Evolutionary conservation across 345 rosid genomes (phyloP), one percentile per base, ranked within the genome.

Genomic region (Linum lewisii): DNA sequence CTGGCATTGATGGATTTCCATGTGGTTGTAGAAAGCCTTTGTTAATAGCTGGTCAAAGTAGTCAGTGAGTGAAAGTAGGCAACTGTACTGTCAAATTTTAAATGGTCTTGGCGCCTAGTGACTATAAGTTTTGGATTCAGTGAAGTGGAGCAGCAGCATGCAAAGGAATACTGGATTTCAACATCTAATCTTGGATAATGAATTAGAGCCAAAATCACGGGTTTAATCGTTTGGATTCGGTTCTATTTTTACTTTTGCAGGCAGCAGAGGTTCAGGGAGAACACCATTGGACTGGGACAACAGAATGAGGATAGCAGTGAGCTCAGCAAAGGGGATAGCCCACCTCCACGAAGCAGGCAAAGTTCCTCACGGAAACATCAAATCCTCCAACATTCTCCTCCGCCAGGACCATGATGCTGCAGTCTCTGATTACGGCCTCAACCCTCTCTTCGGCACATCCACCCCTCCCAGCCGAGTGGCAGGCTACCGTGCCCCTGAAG

Each of bases 401-500:
- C 87, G 85, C 0, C 79, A 82, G 0, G 90, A 42, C 47, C 47
- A 42, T 16, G 86, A 85, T 24, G 86, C 83, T 0, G 64, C 73
- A 49, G 57, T 92, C 21, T 82, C 95, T 1, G 98, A 92, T 60
- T 84, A 75, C 58, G 97, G 97, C n/a, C 94, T 92, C 19, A 88
- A 84, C 61, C 89, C 87, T 10, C 67, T 92, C 0, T 86, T 84
- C 9, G 86, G 89, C 32, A 82, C 69, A 21, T 38, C 91, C 0
- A 71, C 73, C 18, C 91, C 91, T 0, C 81, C 90, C 16, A 80
- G 53, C 73, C 87, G 95, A 7, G 81, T 85, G 0, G 98, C 93
- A 0, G 98, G 98, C 5, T 92, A 92, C 67, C 86, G 91, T 1
- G 97, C 97, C n/a, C 98, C 98, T 0, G 97, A 92, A 72, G 94